Percentiles rank a stretch among this genome's conserved stretches.
These are phyloP conservation scores for Pichia inconspicua DNA, from an alignment of 1,139 yeast genomes.

Conservation along the genomic window DNA sequence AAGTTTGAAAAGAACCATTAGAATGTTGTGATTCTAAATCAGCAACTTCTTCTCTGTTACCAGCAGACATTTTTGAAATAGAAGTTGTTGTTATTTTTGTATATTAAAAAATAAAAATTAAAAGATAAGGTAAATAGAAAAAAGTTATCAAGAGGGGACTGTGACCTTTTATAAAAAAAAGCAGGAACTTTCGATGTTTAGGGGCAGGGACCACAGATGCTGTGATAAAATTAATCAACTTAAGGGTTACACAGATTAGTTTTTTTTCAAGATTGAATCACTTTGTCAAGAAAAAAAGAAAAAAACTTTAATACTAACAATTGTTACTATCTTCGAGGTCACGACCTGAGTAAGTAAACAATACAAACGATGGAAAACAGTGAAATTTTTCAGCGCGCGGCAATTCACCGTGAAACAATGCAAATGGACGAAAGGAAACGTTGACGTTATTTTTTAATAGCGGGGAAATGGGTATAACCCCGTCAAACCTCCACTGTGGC, in stretches of 20 bases:
- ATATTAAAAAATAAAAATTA: too few relatives aligned
- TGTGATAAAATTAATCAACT: neutral
- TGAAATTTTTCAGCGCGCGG: neutral
- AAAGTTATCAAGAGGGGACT: neutral
- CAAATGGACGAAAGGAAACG: neutral
- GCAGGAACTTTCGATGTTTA: too few relatives aligned
- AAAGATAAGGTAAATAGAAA: neutral
- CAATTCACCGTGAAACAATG: neutral
- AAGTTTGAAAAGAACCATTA: slow-evolving; percentile 10
- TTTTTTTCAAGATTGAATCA: too few relatives aligned
- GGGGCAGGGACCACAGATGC: neutral
- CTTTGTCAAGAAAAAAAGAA: too few relatives aligned
- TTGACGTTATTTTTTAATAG: neutral
- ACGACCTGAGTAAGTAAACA: too few relatives aligned
- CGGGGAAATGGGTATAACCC: neutral
- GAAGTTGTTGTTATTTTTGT: neutral
- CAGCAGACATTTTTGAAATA: neutral
- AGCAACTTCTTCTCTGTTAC: neutral
- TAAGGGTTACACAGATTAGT: too few relatives aligned
- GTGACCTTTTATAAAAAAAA: neutral
- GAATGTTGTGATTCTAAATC: slow-evolving; percentile 3
- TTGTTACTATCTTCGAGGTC: too few relatives aligned
- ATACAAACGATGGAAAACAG: too few relatives aligned
- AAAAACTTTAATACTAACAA: too few relatives aligned
- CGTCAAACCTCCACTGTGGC: too few relatives aligned